Base-by-base conservation (phyloP, 306 rosid species). In the Cucurbita moschata region DNA sequence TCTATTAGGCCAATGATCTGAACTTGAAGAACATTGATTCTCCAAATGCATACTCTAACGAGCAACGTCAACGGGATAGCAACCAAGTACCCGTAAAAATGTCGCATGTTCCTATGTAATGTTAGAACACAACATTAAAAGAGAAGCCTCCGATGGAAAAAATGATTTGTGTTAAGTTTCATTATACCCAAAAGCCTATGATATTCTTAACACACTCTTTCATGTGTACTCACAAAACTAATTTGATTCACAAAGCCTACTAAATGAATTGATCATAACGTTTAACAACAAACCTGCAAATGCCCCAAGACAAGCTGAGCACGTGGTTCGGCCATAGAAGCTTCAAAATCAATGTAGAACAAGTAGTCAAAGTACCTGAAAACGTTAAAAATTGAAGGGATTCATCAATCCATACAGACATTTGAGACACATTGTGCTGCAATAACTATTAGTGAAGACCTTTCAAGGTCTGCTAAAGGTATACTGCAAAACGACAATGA, bases 301-400 rank as follows among this genome's bases (percentile, higher is more conserved):
- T 85, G 89, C 70, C 79, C 91, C 82, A 92, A 77, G 75, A 92
- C 96, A 77, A 57, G 74, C 73, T 90, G 98, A 19, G 96, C 88
- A 10, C 91, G 91, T 42, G 90, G 81, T 74, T 92, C 96, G 10
- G 98, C 96, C 96, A 92, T 85, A 2, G 96, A 92, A 71, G 96
- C 98, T 81, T 92, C 96, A 81, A 92, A 85, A 75, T 92, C 98
- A 12, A 90, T 82, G 77, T 85, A 90, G 76, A 92, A 92, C 52
- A 90, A 85, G 88, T 88, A 88, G 84, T 92, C 96, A 44, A 92
- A 92, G 66, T 87, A 88, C 82, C 98, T 92, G 90, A 71, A 39
- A 82, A 75, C 63, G 79, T 30, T 60, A 69, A 77, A 44, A 74
- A 49, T 4, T 46, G 11, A 44, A 21, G 30, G 19, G 11, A 46